Conservation (phyloP, 1,139 yeast genomes). For the Wickerhamiella pararugosa region DNA sequence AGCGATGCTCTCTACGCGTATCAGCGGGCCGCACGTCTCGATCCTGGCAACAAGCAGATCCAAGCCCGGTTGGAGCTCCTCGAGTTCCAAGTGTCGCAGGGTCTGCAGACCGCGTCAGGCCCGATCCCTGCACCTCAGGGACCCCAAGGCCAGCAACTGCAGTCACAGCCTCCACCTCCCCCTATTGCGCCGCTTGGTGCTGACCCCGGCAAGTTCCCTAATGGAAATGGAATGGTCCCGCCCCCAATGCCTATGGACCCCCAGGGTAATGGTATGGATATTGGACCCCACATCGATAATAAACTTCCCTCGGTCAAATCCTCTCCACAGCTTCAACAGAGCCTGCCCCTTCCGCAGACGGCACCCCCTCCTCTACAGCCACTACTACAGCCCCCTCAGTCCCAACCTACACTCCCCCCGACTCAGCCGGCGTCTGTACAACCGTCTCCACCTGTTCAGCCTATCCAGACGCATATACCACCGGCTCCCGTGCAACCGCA, state of each 20-base stretch:
- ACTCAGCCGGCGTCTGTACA: neutral
- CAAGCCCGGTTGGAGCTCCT: slow-evolving; percentile 83
- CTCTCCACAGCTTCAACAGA: neutral
- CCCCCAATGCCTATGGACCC: slow-evolving; percentile 2
- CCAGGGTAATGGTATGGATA: neutral
- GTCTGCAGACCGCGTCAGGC: slow-evolving; percentile 4
- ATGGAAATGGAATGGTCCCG: neutral
- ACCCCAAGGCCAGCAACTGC: slow-evolving; percentile 10
- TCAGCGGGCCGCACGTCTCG: slow-evolving; percentile 87
- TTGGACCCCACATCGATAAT: neutral
- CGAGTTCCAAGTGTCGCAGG: slow-evolving; percentile 26
- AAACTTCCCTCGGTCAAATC: neutral
- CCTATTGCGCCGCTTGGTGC: slow-evolving; percentile 2
- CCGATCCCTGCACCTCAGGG: slow-evolving; percentile 11
- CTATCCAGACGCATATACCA: neutral
- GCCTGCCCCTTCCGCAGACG: neutral
- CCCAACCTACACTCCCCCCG: neutral
- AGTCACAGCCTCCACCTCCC: slow-evolving; percentile 5
- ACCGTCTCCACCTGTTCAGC: neutral
- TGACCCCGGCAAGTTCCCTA: slow-evolving; percentile 2
- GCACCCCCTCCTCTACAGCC: neutral
- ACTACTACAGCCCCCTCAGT: too few relatives aligned
- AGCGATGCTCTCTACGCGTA: slow-evolving; percentile 94
- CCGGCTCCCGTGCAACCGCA: neutral
- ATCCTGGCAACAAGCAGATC: slow-evolving; percentile 88